Percentiles rank a stretch among this genome's conserved stretches.
phyloP scores from a whole-genome alignment of 192 early-diverging fungal species.

The Backusella westeae region DNA sequence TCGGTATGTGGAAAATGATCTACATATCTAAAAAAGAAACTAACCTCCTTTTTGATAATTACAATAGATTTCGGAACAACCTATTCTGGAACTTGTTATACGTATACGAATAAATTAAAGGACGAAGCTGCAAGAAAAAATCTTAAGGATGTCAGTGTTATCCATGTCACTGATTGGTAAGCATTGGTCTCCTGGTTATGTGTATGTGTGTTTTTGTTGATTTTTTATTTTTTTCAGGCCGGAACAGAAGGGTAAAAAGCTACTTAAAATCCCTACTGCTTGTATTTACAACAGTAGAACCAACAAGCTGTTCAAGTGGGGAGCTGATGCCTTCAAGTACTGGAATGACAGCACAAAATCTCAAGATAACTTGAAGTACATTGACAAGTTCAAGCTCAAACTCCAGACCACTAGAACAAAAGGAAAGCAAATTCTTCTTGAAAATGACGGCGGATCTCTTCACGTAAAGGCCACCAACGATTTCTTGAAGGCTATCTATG shows the following conservation, averaged over 20 bases:
- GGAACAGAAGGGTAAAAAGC: neutral
- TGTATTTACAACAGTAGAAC: neutral
- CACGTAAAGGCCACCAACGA: neutral
- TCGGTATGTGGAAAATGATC: neutral
- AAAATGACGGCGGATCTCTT: neutral
- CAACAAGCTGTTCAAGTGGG: neutral
- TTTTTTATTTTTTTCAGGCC: neutral
- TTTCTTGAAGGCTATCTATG: slow-evolving; percentile 4
- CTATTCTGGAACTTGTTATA: slow-evolving; percentile 9
- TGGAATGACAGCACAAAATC: neutral
- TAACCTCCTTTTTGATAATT: neutral
- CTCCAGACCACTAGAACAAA: neutral
- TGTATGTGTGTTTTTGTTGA: neutral
- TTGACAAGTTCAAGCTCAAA: neutral
- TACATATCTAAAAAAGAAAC: neutral
- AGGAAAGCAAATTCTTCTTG: neutral
- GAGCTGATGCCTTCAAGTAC: neutral
- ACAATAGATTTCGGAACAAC: slow-evolving; percentile 12
- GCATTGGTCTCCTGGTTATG: neutral
- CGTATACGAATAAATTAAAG: neutral
- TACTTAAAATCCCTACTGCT: neutral
- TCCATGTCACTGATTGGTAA: neutral
- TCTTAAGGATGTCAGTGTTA: neutral
- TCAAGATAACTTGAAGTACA: no score
- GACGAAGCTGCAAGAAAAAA: no score